Conservation (phyloP, 2,329 filamentous ascomycete genomes). For the Aspergillus sp. region DNA sequence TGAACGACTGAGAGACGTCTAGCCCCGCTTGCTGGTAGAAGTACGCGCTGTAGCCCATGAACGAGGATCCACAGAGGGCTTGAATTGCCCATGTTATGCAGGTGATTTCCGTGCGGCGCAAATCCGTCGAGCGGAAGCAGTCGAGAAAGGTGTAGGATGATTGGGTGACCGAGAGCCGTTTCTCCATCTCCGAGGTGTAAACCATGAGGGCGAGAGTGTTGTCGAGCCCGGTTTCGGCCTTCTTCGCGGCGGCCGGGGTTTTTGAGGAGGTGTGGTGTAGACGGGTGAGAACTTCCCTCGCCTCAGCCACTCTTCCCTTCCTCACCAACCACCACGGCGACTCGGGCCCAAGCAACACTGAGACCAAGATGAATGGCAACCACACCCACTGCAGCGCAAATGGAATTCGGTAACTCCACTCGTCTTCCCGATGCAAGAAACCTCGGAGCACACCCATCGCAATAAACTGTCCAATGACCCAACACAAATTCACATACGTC, state of each 20-base stretch:
- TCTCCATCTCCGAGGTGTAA: conserved; percentile 14
- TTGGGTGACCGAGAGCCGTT: not conserved
- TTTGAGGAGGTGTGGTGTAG: conserved; percentile 30
- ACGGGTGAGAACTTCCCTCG: conserved; percentile 43
- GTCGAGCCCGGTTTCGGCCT: not conserved
- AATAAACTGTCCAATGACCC: conserved; percentile 52
- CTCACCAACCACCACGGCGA: conserved; percentile 55
- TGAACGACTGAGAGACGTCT: conserved; percentile 16
- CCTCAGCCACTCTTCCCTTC: conserved; percentile 46
- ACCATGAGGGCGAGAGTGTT: conserved; percentile 12
- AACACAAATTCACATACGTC: conserved; percentile 47
- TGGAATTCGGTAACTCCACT: conserved; percentile 56
- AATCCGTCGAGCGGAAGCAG: conserved; percentile 13
- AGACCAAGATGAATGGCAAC: conserved; percentile 51
- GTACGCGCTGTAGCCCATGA: conserved; percentile 17
- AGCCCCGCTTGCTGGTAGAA: conserved; percentile 20
- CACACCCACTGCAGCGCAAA: conserved; percentile 56
- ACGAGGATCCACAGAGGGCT: conserved; percentile 16
- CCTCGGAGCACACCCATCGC: conserved; percentile 52
- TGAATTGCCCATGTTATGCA: conserved; percentile 18
- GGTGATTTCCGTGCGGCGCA: conserved; percentile 16
- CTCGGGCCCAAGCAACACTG: conserved; percentile 49
- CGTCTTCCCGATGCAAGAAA: conserved; percentile 44
- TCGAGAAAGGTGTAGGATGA: not conserved
- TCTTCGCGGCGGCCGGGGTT: conserved; percentile 31